Percentiles rank a stretch among this genome's conserved stretches.
phyloP scores from a whole-genome alignment of 148 eudicot species.

The Oxyria digyna region DNA sequence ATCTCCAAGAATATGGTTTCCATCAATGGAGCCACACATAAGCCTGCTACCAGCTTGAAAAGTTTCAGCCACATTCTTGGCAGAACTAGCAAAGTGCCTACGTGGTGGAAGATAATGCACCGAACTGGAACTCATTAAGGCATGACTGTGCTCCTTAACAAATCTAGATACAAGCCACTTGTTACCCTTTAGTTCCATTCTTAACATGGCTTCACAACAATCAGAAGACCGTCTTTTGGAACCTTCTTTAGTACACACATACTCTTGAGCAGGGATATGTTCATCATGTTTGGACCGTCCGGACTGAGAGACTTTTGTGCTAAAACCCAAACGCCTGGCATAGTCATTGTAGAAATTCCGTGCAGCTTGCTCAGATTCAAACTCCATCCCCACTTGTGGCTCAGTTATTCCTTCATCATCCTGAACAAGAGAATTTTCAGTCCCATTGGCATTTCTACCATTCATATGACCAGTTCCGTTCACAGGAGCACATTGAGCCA shows the following conservation, averaged over 20 bases:
- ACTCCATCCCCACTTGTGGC: constrained; percentile 71
- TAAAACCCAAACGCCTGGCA: constrained; percentile 56
- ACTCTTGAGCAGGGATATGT: constrained; percentile 23
- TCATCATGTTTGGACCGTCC: constrained; percentile 32
- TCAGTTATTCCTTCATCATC: constrained; percentile 32
- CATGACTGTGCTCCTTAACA: constrained; percentile 69
- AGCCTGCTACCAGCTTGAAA: constrained; percentile 39
- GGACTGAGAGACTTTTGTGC: constrained; percentile 23
- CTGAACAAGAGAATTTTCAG: constrained; percentile 23
- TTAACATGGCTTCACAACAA: constrained; percentile 59
- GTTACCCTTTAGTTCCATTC: constrained; percentile 41
- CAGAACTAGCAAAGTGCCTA: constrained; percentile 46
- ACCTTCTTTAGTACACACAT: constrained; percentile 40
- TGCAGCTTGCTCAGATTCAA: constrained; percentile 52
- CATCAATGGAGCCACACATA: constrained; percentile 52
- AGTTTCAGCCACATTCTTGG: constrained; percentile 27
- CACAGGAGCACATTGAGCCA: constrained; percentile 32
- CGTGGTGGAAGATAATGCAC: constrained; percentile 39
- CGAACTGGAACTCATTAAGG: constrained; percentile 25
- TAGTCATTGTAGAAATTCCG: constrained; percentile 53
- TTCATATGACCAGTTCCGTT: constrained; percentile 38
- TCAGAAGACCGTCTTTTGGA: constrained; percentile 36
- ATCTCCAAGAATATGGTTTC: constrained; percentile 27
- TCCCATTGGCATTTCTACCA: constrained; percentile 21
- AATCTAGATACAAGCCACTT: constrained; percentile 67